Evolutionary conservation across 441 rosid species (phyloP).

Genomic region (Manihot esculenta): DNA sequence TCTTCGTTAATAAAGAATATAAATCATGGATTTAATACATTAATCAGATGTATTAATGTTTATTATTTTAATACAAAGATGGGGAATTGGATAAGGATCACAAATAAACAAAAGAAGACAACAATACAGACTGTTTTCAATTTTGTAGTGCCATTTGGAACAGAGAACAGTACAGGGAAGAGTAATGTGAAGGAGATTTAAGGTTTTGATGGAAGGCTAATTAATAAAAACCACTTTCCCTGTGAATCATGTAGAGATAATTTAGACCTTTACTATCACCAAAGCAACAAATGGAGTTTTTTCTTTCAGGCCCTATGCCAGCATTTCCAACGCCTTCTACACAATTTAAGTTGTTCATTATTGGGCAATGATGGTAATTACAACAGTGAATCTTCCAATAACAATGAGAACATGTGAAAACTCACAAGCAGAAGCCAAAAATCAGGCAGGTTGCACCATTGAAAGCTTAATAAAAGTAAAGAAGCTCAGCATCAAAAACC

Average conservation of each 20-base stretch:
- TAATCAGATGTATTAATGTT: too few relatives aligned
- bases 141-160: background rate
- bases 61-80: too few relatives aligned
- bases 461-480: background rate
- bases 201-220: background rate
- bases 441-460: background rate
- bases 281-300: background rate
- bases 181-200: background rate
- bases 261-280: background rate
- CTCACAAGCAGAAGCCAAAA: constrained; percentile 9
- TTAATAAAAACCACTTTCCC: too few relatives aligned
- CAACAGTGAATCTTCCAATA: background rate
- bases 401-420: background rate
- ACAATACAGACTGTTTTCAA: too few relatives aligned
- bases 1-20: too few relatives aligned
- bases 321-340: background rate
- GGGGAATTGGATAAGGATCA: too few relatives aligned
- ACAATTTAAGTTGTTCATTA: background rate
- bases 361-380: background rate
- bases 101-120: too few relatives aligned
- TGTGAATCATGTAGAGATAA: background rate
- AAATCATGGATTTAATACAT: too few relatives aligned
- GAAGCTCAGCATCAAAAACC: background rate
- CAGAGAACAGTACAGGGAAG: background rate
- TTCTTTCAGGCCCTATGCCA: background rate